These are phyloP conservation scores for Gnomoniopsis sp. DNA, from an alignment of 2,329 filamentous ascomycete species.

Conservation along the genomic window DNA sequence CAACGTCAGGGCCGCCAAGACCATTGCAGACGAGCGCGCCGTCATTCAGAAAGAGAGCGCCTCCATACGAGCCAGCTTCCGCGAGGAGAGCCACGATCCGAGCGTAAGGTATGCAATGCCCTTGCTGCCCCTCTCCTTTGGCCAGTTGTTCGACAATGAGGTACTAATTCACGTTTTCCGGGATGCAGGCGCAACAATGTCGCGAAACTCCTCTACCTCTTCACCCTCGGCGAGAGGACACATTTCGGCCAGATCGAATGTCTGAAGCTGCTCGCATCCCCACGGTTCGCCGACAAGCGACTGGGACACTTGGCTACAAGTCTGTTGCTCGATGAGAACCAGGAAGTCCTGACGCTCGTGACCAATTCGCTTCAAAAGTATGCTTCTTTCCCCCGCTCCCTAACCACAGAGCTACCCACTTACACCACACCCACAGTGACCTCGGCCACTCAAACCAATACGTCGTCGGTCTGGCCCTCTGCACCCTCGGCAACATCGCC, in stretches of 20 bases:
- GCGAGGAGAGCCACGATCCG: slow-evolving; percentile 92
- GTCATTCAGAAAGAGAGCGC: slow-evolving; percentile 99
- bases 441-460: slow-evolving; percentile 98
- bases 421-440: slow-evolving; percentile 58
- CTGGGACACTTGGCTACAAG: slow-evolving; percentile 95
- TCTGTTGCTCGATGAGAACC: slow-evolving; percentile 93
- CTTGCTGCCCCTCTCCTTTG: neutral
- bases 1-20: slow-evolving; percentile 97
- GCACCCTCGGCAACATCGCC: slow-evolving; percentile 95
- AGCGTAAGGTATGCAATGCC: slow-evolving; percentile 68
- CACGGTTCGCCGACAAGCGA: slow-evolving; percentile 96
- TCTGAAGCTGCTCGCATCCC: slow-evolving; percentile 92
- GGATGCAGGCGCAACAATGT: slow-evolving; percentile 88
- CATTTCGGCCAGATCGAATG: slow-evolving; percentile 99
- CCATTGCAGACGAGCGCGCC: slow-evolving; percentile 95
- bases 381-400: slow-evolving; percentile 21
- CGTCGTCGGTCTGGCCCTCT: slow-evolving; percentile 92
- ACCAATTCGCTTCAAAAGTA: slow-evolving; percentile 98
- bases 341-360: slow-evolving; percentile 93
- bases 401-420: slow-evolving; percentile 24
- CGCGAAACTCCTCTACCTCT: slow-evolving; percentile 95
- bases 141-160: neutral
- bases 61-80: slow-evolving; percentile 93
- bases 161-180: slow-evolving; percentile 18
- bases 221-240: slow-evolving; percentile 93